These are phyloP conservation scores for Anaeromyces robustus DNA, from an alignment of 192 early-diverging fungal species.

Conservation along the genomic window DNA sequence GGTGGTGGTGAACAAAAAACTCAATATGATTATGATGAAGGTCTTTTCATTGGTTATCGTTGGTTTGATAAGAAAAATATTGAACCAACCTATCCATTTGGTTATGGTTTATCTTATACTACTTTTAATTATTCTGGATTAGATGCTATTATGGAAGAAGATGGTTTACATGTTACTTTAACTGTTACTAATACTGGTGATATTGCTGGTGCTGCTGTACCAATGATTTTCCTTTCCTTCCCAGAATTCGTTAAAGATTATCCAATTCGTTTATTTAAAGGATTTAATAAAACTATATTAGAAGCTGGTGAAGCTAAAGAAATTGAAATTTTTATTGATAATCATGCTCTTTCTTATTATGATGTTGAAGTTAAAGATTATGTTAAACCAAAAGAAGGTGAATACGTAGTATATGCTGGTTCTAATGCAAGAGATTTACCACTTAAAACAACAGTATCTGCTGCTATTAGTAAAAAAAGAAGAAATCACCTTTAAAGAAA, in stretches of 20 bases:
- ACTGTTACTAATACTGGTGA: too few species aligned
- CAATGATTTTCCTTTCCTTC: too few species aligned
- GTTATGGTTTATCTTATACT: conserved; percentile 48
- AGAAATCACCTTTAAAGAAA: too few species aligned
- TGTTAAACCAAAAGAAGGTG: conserved; percentile 20
- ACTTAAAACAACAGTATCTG: too few species aligned
- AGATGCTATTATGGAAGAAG: not conserved
- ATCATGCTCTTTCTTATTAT: conserved; percentile 13
- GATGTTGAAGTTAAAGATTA: conserved; percentile 15
- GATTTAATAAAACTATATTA: conserved; percentile 25
- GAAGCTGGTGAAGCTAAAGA: conserved; percentile 19
- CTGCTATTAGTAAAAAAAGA: too few species aligned
- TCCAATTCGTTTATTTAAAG: conserved; percentile 30
- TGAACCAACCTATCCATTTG: conserved; percentile 27
- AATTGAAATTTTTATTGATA: conserved; percentile 4
- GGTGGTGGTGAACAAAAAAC: too few species aligned
- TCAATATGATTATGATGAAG: conserved; percentile 10
- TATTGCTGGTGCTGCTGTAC: too few species aligned
- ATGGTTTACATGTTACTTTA: not conserved
- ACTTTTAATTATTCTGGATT: conserved; percentile 27
- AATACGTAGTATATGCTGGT: conserved; percentile 29
- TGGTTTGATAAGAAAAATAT: conserved; percentile 23
- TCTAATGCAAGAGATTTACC: conserved; percentile 23
- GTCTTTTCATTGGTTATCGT: conserved; percentile 17
- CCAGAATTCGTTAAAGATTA: too few species aligned